Percentiles rank a stretch among this genome's conserved stretches.
Evolutionary conservation across 2,329 filamentous ascomycete genomes (phyloP).

Genomic region (Curvularia eragrostidis): DNA sequence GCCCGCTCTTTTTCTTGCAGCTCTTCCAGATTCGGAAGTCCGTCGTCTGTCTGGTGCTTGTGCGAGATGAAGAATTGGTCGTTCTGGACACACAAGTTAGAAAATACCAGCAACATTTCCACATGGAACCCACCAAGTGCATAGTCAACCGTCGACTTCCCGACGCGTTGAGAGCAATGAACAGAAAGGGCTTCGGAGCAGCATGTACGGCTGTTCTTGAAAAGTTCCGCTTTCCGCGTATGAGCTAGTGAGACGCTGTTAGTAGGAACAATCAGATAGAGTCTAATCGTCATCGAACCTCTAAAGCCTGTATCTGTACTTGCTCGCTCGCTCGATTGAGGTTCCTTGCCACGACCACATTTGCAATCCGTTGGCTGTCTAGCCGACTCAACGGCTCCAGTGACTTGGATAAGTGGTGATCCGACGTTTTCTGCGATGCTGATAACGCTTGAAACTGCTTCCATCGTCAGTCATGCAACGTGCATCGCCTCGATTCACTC

Average conservation of each 20-base stretch:
- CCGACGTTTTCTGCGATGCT: slow-evolving; percentile 25
- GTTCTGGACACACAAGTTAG: slow-evolving; percentile 67
- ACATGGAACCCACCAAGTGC: slow-evolving; percentile 49
- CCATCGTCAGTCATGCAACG: slow-evolving; percentile 13
- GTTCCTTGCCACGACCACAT: slow-evolving; percentile 82
- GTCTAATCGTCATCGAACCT: slow-evolving; percentile 51
- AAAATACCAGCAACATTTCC: slow-evolving; percentile 16
- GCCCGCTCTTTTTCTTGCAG: slow-evolving; percentile 26
- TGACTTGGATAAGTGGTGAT: slow-evolving; percentile 13
- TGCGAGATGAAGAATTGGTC: slow-evolving; percentile 90
- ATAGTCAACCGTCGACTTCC: slow-evolving; percentile 46
- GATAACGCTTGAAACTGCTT: slow-evolving; percentile 28
- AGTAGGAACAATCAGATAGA: background rate
- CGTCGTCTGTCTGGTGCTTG: slow-evolving; percentile 75
- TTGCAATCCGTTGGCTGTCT: slow-evolving; percentile 69
- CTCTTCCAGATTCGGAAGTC: slow-evolving; percentile 77
- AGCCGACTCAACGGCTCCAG: slow-evolving; percentile 42
- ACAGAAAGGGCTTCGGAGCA: slow-evolving; percentile 78
- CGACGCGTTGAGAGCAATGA: slow-evolving; percentile 73
- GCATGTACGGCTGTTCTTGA: slow-evolving; percentile 75
- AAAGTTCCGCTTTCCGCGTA: slow-evolving; percentile 79
- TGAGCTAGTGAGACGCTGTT: slow-evolving; percentile 62
- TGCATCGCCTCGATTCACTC: background rate
- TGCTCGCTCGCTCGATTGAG: slow-evolving; percentile 74
- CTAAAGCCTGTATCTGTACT: slow-evolving; percentile 81